Evolutionary conservation across 1,139 yeast species (phyloP), one percentile per base, ranked within the genome.

Genomic region (Pneumocystis murina): DNA sequence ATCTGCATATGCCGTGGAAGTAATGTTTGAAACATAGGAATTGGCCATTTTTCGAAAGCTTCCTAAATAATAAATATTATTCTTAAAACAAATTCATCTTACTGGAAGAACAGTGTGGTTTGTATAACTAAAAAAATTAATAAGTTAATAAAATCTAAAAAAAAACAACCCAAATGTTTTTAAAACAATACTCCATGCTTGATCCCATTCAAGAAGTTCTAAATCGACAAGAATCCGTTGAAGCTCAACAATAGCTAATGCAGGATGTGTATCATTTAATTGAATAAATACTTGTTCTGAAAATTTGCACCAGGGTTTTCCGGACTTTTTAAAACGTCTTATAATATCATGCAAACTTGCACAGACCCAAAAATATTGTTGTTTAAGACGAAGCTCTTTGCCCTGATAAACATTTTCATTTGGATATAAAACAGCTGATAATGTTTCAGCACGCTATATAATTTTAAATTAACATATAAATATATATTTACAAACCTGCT

Each of bases 291-390:
- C 83, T 72, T 86, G 86, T 66, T 87, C 94, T 41, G 96, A 83
- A 74, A 90, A 87, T 72, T 85, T 89, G 59, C 79, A 72, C 95
- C 96, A 90, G 63, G 89, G 81, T 72, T 85, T 82, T 71, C 84
- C 83, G 64, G 84, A 75, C 77, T 90, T 90, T 75, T 89, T 85
- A 78, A 87, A 90, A 72, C 97, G 83, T 73, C 97, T 85, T 61
- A 90, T 84, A 71, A 91, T 90, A 74, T 91, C 97, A 71, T 87
- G 90, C 68, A 91, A 80, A 10, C 96, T 87, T 60, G 97, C 97
- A 62, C 95, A 85, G 64, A 91, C 96, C 97, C 97, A 91, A 76
- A 91, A 91, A 76, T 88, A 91, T 76, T 91, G 97, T 77, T 91
- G 97, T 75, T 90, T 91, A 74, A 91, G 82, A 74, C 97, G 84